A percentile compares a stretch with the other conserved stretches of the same genome.
These are phyloP conservation scores for Diplocarpon rosae DNA, from an alignment of 2,329 filamentous ascomycete species.

Conservation along the genomic window DNA sequence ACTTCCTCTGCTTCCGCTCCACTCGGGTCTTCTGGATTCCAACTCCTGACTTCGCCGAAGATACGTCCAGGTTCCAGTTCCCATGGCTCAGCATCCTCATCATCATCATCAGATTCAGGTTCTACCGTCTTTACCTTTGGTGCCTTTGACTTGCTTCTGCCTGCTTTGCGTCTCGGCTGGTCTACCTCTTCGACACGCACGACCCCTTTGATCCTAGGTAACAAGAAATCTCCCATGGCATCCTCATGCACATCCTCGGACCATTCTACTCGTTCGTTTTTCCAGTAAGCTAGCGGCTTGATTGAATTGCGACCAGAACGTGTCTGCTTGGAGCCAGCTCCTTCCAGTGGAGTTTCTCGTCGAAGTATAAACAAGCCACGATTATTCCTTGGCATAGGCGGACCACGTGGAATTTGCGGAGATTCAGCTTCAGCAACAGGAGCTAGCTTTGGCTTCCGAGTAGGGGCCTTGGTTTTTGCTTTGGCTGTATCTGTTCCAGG, in stretches of 20 bases:
- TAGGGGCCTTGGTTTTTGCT: constrained; percentile 10
- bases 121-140: constrained; percentile 32
- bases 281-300: constrained; percentile 75
- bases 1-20: constrained; percentile 43
- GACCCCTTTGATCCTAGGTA: constrained; percentile 65
- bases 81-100: constrained; percentile 54
- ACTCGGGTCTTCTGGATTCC: constrained; percentile 49
- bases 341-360: constrained; percentile 33
- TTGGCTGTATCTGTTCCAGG: not conserved
- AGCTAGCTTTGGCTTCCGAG: constrained; percentile 14
- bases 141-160: constrained; percentile 23
- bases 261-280: constrained; percentile 67
- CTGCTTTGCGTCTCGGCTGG: constrained; percentile 26
- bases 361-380: constrained; percentile 39
- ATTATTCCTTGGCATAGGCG: constrained; percentile 33
- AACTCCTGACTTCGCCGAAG: constrained; percentile 51
- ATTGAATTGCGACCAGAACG: constrained; percentile 71
- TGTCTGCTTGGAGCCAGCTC: constrained; percentile 38
- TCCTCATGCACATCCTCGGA: constrained; percentile 43
- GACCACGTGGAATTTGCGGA: constrained; percentile 23
- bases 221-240: constrained; percentile 44
- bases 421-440: constrained; percentile 20
- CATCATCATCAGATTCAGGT: constrained; percentile 16
- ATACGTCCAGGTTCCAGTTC: constrained; percentile 56
- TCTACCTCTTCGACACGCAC: constrained; percentile 57